Conservation (phyloP, 176 grass and related monocot genomes). For the Zizania latifolia region DNA sequence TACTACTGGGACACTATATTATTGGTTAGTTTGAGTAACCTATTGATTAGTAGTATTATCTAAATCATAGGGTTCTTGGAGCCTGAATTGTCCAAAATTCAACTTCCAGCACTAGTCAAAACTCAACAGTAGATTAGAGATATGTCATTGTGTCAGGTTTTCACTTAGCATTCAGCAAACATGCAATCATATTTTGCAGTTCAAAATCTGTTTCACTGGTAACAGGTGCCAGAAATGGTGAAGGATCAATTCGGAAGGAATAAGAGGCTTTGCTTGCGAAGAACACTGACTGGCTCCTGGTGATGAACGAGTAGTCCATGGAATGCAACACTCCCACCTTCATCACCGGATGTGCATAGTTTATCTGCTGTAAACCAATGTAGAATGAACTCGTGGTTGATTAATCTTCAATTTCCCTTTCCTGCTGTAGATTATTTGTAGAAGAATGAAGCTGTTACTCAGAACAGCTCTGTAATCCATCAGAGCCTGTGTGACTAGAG, state of each 20-base stretch:
- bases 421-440: conserved; percentile 10
- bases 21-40: not conserved
- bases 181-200: too few relatives aligned
- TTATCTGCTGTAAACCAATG: conserved; percentile 14
- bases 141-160: not conserved
- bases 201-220: not conserved
- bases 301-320: conserved; percentile 26
- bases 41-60: not conserved
- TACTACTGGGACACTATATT: not conserved
- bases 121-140: not conserved
- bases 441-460: conserved; percentile 7
- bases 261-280: conserved; percentile 66
- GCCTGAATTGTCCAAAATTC: not conserved
- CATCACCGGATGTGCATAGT: conserved; percentile 23
- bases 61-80: not conserved
- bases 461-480: conserved; percentile 11
- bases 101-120: not conserved
- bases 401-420: conserved; percentile 3
- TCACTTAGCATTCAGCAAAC: not conserved
- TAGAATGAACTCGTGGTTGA: conserved; percentile 6
- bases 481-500: conserved; percentile 5
- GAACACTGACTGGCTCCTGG: conserved; percentile 80
- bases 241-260: conserved; percentile 44
- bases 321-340: not conserved
- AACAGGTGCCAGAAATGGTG: conserved; percentile 38